A percentile compares a stretch with the other conserved stretches of the same genome.
phyloP scores from a whole-genome alignment of 2,329 filamentous ascomycete genomes.

The Fusarium azukiicola region DNA sequence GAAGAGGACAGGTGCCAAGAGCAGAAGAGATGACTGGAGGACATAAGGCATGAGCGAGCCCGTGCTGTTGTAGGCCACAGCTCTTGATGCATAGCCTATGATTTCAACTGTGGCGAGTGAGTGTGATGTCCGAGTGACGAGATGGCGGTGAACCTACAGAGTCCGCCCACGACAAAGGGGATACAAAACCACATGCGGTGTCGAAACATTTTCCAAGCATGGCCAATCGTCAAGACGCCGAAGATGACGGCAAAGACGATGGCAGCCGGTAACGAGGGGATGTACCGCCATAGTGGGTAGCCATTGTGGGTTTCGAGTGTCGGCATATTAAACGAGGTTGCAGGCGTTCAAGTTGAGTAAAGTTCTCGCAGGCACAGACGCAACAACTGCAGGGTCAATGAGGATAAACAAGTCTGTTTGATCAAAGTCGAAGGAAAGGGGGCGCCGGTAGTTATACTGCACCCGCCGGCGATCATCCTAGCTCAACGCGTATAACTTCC shows the following conservation, averaged over 20 bases:
- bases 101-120: slow-evolving; percentile 4
- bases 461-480: neutral
- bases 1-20: slow-evolving; percentile 69
- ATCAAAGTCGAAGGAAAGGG: neutral
- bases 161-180: slow-evolving; percentile 67
- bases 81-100: neutral
- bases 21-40: slow-evolving; percentile 62
- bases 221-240: slow-evolving; percentile 61
- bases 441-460: neutral
- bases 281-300: slow-evolving; percentile 54
- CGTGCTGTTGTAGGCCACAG: neutral
- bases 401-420: neutral
- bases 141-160: slow-evolving; percentile 41
- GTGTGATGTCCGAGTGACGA: neutral
- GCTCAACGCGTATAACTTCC: neutral
- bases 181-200: slow-evolving; percentile 73
- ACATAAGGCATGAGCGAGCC: slow-evolving; percentile 57
- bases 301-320: slow-evolving; percentile 50
- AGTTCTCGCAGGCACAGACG: neutral
- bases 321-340: slow-evolving; percentile 33
- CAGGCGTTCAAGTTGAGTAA: neutral
- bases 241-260: slow-evolving; percentile 71
- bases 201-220: slow-evolving; percentile 66
- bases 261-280: slow-evolving; percentile 69
- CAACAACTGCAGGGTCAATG: neutral